Base-by-base conservation (phyloP, 331 rosid genomes). In the Pyrus hybrid region DNA sequence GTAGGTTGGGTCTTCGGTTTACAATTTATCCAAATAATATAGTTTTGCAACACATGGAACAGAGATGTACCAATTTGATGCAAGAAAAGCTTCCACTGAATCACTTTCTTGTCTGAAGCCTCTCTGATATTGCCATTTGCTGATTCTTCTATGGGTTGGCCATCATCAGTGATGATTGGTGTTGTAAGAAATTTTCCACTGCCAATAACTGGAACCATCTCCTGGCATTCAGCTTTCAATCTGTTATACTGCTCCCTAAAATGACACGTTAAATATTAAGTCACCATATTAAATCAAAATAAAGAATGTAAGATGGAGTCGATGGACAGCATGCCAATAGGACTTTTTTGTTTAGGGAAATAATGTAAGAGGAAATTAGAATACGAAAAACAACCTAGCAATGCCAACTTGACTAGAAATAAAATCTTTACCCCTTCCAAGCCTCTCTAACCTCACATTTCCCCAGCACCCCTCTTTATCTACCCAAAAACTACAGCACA, bases 221-320 rank as follows among this genome's bases (percentile, higher is more conserved):
- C 88, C 86, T 90, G 93, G 77, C 98, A 93, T 83, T 93, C 92
- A 72, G 88, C 89, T 84, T 91, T 93, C 96, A 87, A 88, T 78
- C 70, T 75, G 54, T 30, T 70, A 83, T 93, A 93, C 78, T 84
- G 90, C 82, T 91, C 91, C 96, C 97, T 93, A 83, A 60, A 71
- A 72, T 77, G 64, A 69, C 47, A 82, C 74, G 67, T 76, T 70
- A 57, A 26, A 47, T 41, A 28, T 35, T 18, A 64, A 10, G 45
- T 80, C 77, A 37, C 5, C 2, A 37, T 16, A 37, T n/a, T 53
- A 28, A 68, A 80, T 47, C 10, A 25, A 54, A 77, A 53, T 10
- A 47, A 60, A 26, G 43, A 9, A 30, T 25, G 57, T 13, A 45
- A n/a, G 66, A 67, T 14, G 22, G 21, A 17, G 57, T 51, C 4